These are phyloP conservation scores for Zymoseptoria crescenta DNA, from an alignment of 2,329 filamentous ascomycete species.

Conservation along the genomic window DNA sequence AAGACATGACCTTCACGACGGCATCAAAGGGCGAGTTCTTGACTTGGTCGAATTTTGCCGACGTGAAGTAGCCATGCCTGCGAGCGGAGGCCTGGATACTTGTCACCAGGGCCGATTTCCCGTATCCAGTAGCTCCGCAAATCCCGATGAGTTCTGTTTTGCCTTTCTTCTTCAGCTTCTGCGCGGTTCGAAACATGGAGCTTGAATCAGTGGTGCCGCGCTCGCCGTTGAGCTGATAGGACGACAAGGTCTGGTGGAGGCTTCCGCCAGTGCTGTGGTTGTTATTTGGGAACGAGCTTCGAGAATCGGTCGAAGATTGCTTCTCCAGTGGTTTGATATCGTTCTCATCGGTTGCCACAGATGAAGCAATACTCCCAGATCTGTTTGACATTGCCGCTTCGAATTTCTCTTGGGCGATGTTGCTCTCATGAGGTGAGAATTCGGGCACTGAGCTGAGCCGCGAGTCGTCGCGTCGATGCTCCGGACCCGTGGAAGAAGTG, in stretches of 20 bases:
- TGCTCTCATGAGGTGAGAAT: conserved; percentile 18
- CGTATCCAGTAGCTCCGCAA: conserved; percentile 49
- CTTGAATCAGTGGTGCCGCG: conserved; percentile 16
- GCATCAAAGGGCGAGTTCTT: conserved; percentile 55
- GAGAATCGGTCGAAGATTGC: conserved; percentile 14
- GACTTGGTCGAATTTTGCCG: conserved; percentile 52
- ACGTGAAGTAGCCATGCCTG: conserved; percentile 52
- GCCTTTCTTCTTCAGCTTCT: conserved; percentile 43
- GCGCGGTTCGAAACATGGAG: conserved; percentile 33
- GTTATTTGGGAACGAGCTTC: conserved; percentile 15
- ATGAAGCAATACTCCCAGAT: conserved; percentile 13
- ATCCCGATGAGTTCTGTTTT: conserved; percentile 56
- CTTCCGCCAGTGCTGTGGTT: conserved; percentile 7
- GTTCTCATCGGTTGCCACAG: conserved; percentile 11
- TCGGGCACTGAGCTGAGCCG: conserved; percentile 31
- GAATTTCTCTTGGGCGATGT: conserved; percentile 7
- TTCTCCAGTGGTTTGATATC: conserved; percentile 4
- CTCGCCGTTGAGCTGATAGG: conserved; percentile 10
- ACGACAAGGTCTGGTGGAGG: conserved; percentile 15
- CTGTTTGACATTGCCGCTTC: conserved; percentile 5
- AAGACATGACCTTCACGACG: conserved; percentile 52
- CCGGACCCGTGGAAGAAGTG: conserved; percentile 39
- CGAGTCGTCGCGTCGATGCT: conserved; percentile 40
- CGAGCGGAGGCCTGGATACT: conserved; percentile 50
- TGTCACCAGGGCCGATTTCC: conserved; percentile 54